Conservation (phyloP, 306 rosid genomes). For the Psophocarpus tetragonolobus region DNA sequence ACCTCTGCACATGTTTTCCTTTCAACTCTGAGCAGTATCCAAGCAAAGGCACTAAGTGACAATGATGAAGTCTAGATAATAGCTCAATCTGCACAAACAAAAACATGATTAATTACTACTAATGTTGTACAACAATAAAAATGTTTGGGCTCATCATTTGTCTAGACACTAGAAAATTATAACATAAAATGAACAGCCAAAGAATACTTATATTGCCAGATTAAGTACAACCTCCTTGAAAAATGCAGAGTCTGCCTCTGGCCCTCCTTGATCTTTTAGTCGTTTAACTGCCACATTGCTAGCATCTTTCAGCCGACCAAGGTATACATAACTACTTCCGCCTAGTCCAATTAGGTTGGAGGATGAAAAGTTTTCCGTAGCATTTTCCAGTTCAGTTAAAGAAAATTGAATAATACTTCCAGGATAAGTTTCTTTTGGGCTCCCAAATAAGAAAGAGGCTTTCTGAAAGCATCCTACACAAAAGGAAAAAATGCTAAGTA, state of each 20-base stretch:
- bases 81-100: constrained; percentile 72
- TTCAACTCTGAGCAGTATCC: constrained; percentile 87
- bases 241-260: constrained; percentile 72
- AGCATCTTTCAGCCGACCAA: constrained; percentile 72
- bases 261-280: constrained; percentile 68
- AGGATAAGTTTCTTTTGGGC: constrained; percentile 49
- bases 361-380: constrained; percentile 73
- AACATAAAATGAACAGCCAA: constrained; percentile 7
- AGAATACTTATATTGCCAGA: constrained; percentile 32
- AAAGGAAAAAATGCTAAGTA: neutral
- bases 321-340: constrained; percentile 93
- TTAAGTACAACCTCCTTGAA: constrained; percentile 71
- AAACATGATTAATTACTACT: neutral
- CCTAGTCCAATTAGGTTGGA: constrained; percentile 90
- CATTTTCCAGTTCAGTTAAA: constrained; percentile 78
- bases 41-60: constrained; percentile 91
- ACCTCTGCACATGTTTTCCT: constrained; percentile 80
- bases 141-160: neutral
- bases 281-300: constrained; percentile 83
- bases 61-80: constrained; percentile 88
- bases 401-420: constrained; percentile 78
- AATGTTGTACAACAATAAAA: neutral
- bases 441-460: constrained; percentile 65
- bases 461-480: constrained; percentile 75
- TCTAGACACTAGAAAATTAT: neutral